These are phyloP conservation scores for Pseudevernia furfuracea DNA, from an alignment of 495 filamentous ascomycete species.

Conservation along the genomic window DNA sequence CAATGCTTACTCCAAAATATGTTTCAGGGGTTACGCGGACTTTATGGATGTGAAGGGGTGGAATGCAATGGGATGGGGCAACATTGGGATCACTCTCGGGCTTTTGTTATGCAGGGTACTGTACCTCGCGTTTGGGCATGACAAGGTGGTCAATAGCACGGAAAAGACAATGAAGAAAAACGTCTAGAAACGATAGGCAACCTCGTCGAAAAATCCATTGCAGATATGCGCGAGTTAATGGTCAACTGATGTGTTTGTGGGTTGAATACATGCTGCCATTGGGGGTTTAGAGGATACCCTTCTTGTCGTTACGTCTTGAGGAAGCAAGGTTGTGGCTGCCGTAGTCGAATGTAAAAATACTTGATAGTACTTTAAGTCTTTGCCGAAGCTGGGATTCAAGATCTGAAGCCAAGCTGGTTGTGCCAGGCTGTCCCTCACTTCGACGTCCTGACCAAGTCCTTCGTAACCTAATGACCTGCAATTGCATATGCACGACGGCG, in stretches of 20 bases:
- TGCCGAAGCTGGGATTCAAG: not conserved
- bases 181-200: not conserved
- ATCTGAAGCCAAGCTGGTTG: not conserved
- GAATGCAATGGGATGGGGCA: conserved; percentile 68
- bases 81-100: conserved; percentile 53
- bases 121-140: conserved; percentile 52
- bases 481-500: conserved; percentile 75
- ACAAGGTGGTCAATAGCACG: conserved; percentile 27
- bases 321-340: not conserved
- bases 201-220: not conserved
- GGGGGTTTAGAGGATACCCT: not conserved
- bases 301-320: not conserved
- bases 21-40: conserved; percentile 37
- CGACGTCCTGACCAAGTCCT: not conserved
- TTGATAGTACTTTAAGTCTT: not conserved
- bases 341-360: not conserved
- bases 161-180: conserved; percentile 25
- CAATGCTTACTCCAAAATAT: not conserved
- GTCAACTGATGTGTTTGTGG: not conserved
- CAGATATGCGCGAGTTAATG: not conserved
- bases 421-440: not conserved
- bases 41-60: conserved; percentile 50
- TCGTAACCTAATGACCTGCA: conserved; percentile 43
- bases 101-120: conserved; percentile 49
- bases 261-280: not conserved